Base-by-base conservation (phyloP, 805 yeast genomes). In the Dipodascopsis uninucleata region DNA sequence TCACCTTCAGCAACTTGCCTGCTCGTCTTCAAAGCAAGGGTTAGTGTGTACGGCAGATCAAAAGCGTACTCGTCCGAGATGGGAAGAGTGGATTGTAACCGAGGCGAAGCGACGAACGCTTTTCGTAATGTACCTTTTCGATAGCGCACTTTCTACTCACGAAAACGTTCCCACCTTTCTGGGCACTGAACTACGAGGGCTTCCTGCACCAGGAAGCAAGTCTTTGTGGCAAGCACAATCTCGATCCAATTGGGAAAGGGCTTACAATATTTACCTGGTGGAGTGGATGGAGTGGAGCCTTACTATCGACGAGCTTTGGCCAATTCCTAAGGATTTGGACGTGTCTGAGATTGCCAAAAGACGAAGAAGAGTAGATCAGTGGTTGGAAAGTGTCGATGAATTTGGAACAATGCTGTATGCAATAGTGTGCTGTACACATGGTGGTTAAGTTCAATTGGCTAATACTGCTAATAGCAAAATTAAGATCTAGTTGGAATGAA, bases 341-440 rank as follows among this genome's bases (percentile, higher is more conserved):
- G 6, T 29, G 12, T 8, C 31, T 6, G 31, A 21, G n/a, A n/a
- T n/a, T n/a, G n/a, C n/a, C n/a, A n/a, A n/a, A 36, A 17, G 49
- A 23, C 35, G 31, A 2, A 16, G 23, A 4, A 43, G 49, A 16
- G 25, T 45, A 3, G 49, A 28, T 36, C 42, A 31, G 12, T 45
- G 49, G 49, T 21, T 45, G 20, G 26, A 34, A n/a, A n/a, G 14
- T 3, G 49, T 45, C 20, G 49, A 45, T 24, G 49, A 43, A 28
- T 45, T 43, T 36, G 49, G 49, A 16, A 45, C 32, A 21, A 33
- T 45, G 40, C 29, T 47, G 18, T 47, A 10, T 39, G 39, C 50
- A 9, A 32, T 38, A 5, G 9, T 6, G n/a, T 14, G n/a, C 5
- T 12, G 10, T 23, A 35, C 12, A 10, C 39, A 35, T 14, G 39